Evolutionary conservation across 2,329 filamentous ascomycete species (phyloP).

Genomic region (Truncatella angustata): DNA sequence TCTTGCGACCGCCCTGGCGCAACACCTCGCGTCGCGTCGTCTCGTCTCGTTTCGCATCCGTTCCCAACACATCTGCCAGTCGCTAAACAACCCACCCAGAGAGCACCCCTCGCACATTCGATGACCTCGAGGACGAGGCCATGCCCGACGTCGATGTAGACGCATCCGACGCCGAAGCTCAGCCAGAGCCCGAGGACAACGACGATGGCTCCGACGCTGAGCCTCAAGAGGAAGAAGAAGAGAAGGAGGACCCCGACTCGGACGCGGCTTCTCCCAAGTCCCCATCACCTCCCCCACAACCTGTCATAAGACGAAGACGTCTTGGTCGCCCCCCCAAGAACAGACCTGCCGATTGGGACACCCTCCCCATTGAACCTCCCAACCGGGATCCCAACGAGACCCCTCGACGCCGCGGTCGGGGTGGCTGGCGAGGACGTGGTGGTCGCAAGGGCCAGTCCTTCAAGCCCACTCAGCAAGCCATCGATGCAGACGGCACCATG

Average conservation of each 20-base stretch:
- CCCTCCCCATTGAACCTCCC: conserved; percentile 52
- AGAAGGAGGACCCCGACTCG: conserved; percentile 34
- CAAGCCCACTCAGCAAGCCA: conserved; percentile 77
- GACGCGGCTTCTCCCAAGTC: conserved; percentile 45
- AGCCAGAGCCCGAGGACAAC: conserved; percentile 29
- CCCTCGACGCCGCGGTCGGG: conserved; percentile 63
- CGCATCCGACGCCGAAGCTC: conserved; percentile 23
- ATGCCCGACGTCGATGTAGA: conserved; percentile 48
- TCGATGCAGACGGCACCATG: conserved; percentile 92
- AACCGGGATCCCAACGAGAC: conserved; percentile 52
- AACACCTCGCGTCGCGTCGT: too few species aligned
- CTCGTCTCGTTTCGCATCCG: too few species aligned
- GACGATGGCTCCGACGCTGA: conserved; percentile 23
- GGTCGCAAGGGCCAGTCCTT: conserved; percentile 67
- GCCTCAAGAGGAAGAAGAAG: conserved; percentile 42
- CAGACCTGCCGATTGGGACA: conserved; percentile 75
- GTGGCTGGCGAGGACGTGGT: conserved; percentile 68
- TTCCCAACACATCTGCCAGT: too few species aligned
- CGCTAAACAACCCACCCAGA: background rate
- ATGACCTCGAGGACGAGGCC: conserved; percentile 20
- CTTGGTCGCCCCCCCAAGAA: conserved; percentile 87
- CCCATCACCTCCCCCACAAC: conserved; percentile 55
- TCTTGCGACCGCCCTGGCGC: too few species aligned
- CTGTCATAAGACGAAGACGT: conserved; percentile 70
- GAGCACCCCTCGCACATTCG: conserved; percentile 12